phyloP scores from a whole-genome alignment of 306 rosid genomes.

The Alnus rubra region DNA sequence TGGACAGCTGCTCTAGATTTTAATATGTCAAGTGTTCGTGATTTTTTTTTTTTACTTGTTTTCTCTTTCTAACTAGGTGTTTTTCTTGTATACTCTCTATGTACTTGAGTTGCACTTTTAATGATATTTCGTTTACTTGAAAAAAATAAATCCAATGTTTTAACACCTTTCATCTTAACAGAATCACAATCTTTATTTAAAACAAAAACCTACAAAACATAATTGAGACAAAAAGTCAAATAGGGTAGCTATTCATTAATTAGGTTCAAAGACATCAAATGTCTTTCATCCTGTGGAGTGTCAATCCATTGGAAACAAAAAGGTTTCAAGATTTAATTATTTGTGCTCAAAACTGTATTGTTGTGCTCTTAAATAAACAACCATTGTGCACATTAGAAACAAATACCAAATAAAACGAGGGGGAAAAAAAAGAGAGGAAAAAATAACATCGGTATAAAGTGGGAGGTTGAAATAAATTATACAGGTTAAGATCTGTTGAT shows the following conservation, averaged over 20 bases:
- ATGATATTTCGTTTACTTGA: too few species aligned
- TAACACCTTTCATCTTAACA: neutral
- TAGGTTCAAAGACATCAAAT: neutral
- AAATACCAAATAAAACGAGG: neutral
- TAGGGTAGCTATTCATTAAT: neutral
- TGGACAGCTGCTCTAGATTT: too few species aligned
- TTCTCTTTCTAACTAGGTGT: too few species aligned
- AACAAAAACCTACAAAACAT: neutral
- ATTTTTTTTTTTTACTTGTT: too few species aligned
- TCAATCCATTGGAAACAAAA: too few species aligned
- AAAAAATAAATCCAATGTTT: neutral
- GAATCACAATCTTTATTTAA: neutral
- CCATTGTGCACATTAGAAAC: constrained; percentile 10
- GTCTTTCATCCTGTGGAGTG: too few species aligned
- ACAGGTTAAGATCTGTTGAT: constrained; percentile 39
- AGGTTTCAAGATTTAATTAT: neutral
- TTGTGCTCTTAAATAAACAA: neutral
- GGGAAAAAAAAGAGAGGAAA: neutral
- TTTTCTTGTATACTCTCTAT: too few species aligned
- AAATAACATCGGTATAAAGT: constrained; percentile 11
- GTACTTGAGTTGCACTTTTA: too few species aligned
- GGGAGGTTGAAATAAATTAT: constrained; percentile 38
- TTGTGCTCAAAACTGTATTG: neutral
- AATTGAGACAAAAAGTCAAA: neutral
- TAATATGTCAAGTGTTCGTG: too few species aligned